Evolutionary conservation across 192 early-diverging fungal genomes (phyloP).

Genomic region (Pilobolus umbonatus): DNA sequence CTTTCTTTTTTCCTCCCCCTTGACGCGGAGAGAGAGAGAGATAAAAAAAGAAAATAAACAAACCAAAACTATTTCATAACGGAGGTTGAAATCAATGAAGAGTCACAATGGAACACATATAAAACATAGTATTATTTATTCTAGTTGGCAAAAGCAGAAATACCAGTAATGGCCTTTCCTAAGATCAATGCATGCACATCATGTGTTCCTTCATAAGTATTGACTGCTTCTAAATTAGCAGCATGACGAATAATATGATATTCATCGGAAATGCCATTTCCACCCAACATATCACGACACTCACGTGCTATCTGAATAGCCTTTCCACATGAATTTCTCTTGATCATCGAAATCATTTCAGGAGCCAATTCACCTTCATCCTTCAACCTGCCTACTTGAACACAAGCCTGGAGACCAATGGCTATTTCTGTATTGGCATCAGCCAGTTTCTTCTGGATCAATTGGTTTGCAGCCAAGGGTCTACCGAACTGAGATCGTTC

Average conservation of each 20-base stretch:
- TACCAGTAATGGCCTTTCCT: constrained; percentile 91
- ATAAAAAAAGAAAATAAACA: no score
- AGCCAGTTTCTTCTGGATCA: constrained; percentile 96
- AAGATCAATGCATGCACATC: constrained; percentile 94
- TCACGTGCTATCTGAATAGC: constrained; percentile 87
- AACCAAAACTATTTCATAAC: no score
- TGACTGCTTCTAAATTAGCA: constrained; percentile 87
- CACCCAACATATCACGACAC: constrained; percentile 89
- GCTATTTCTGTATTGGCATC: constrained; percentile 91
- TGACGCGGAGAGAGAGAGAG: no score
- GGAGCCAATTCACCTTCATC: constrained; percentile 79
- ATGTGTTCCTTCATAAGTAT: constrained; percentile 97
- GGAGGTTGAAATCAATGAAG: no score
- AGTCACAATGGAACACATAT: no score
- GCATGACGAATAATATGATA: constrained; percentile 96
- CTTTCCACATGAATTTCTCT: constrained; percentile 95
- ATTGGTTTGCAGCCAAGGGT: constrained; percentile 88
- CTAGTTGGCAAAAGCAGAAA: constrained; percentile 56
- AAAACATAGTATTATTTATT: constrained; percentile 4
- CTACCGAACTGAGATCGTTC: constrained; percentile 90
- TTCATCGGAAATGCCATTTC: constrained; percentile 94
- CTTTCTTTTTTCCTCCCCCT: no score
- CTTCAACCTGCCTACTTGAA: constrained; percentile 92
- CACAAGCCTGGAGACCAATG: constrained; percentile 79
- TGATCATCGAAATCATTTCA: constrained; percentile 95